A percentile compares a stretch with the other conserved stretches of the same genome.
These are phyloP conservation scores for Malassezia nana DNA, from an alignment of 1,284 basidiomycete species.

Conservation along the genomic window DNA sequence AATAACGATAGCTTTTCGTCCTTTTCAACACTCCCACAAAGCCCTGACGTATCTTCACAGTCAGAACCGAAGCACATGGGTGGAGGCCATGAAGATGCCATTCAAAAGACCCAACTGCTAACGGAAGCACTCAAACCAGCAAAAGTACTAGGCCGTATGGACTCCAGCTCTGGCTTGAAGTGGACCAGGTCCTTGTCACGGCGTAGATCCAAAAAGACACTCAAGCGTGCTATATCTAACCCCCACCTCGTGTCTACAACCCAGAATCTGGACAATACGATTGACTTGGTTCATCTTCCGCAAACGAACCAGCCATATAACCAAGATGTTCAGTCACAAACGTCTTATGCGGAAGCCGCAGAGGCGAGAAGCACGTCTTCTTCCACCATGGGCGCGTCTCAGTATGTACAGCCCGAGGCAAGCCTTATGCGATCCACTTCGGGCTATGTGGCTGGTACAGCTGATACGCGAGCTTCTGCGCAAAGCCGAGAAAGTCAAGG, in stretches of 20 bases:
- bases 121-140: constrained; percentile 14
- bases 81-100: not conserved
- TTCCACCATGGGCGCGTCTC: too few species aligned
- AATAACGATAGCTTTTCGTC: not conserved
- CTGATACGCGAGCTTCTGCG: not conserved
- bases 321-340: not conserved
- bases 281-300: constrained; percentile 13
- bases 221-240: constrained; percentile 15
- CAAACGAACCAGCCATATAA: not conserved
- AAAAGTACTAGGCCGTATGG: not conserved
- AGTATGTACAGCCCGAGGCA: not conserved
- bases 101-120: constrained; percentile 6
- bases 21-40: not conserved
- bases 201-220: constrained; percentile 10
- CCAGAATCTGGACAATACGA: constrained; percentile 15
- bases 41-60: not conserved
- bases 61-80: not conserved
- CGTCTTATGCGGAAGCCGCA: not conserved
- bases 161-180: constrained; percentile 1
- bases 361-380: too few species aligned
- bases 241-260: constrained; percentile 16
- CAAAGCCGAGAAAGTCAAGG: not conserved
- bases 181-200: constrained; percentile 14
- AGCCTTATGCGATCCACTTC: not conserved
- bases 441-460: not conserved